Base-by-base conservation (phyloP, 1,284 basidiomycete genomes). In the Psilocybe mexicana region DNA sequence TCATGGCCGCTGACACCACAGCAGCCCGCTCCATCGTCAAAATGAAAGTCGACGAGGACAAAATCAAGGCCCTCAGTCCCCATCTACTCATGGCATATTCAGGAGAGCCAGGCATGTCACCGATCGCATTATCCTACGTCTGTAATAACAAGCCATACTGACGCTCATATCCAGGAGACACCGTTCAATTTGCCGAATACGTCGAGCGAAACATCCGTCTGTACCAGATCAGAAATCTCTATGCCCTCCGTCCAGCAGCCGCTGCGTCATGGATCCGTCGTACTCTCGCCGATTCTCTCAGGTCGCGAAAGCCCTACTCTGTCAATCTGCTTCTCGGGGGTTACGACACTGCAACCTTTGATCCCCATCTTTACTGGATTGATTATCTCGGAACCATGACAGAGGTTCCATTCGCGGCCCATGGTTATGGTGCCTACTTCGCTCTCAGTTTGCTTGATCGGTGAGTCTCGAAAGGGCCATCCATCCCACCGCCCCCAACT, bases 1-100 rank as follows among this genome's bases (percentile, higher is more conserved):
- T 98, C 60, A 78, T 98, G 65, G 95, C 95, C 2, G 90, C 94
- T 26, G 96, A 99, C 76, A 95, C 89, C 25, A 94, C 88, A 33
- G 88, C 94, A 6, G 89, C 87, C 4, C 85, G 92, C 59, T 96
- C 93, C 24, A 95, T 99, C 74, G 88, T 98, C 69, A 96, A 96
- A 77, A 97, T 98, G 94, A 98, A 99, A 80, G 76, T 84, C 33
- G 94, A 98, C 76, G 92, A 95, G 78, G 96, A 99, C 83, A 98
- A 99, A 81, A 95, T 96, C 79, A 96, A 95, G 76, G 82, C 85
- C 35, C 82, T 99, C 38, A 90, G 92, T 63, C 88, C 95, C 42
- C 93, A 98, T 73, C 81, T 99, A 18, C 86, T 97, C 69, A 97
- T 99, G 94, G 88, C 95, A 0, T 96, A 90, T 75, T 92, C 92